Percentiles rank a stretch among this genome's conserved stretches.
phyloP scores from a whole-genome alignment of 2,329 filamentous ascomycete genomes.

The Cladosporium velox region DNA sequence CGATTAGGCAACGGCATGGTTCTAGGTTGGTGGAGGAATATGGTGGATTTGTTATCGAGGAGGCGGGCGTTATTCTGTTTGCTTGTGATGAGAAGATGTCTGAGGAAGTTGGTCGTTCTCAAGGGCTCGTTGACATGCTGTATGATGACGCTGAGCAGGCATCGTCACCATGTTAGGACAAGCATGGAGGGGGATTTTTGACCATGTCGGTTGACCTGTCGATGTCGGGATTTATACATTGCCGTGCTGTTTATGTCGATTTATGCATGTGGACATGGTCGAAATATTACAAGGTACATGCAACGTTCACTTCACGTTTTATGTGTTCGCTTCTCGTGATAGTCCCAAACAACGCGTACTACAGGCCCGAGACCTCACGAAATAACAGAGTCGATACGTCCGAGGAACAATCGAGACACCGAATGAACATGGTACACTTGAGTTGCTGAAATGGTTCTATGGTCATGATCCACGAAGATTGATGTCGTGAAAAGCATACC shows the following conservation, averaged over 20 bases:
- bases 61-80: not conserved
- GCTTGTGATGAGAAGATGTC: constrained; percentile 11
- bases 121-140: not conserved
- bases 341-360: not conserved
- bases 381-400: not conserved
- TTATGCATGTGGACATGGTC: no score
- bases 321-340: not conserved
- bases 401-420: not conserved
- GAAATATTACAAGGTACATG: no score
- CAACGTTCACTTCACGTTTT: not conserved
- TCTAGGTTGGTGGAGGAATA: not conserved
- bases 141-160: not conserved
- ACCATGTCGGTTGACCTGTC: not conserved
- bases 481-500: not conserved
- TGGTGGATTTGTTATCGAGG: not conserved
- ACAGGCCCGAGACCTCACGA: not conserved
- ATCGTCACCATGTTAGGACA: not conserved
- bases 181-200: not conserved
- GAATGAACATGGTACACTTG: not conserved
- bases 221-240: not conserved
- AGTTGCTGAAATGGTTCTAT: not conserved
- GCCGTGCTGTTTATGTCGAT: not conserved
- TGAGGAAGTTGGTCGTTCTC: not conserved
- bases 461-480: not conserved
- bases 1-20: not conserved